phyloP scores from a whole-genome alignment of 805 yeast genomes.

The Nematodospora valgi region DNA sequence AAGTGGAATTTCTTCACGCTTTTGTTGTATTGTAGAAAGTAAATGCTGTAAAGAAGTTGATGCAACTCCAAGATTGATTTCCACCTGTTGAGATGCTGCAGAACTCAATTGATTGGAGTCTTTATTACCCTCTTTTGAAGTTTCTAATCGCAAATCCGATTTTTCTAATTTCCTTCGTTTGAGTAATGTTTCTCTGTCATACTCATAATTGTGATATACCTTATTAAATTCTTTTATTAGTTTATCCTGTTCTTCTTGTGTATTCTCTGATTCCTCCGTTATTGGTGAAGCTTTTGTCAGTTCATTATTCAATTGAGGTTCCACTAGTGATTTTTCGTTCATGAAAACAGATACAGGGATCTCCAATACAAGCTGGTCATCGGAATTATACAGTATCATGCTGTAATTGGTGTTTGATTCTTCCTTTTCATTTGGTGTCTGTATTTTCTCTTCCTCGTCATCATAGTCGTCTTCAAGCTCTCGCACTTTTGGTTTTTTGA shows the following conservation, averaged over 20 bases:
- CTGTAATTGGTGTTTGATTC: constrained; percentile 13
- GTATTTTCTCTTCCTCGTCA: constrained; percentile 23
- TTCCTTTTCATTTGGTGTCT: constrained; percentile 29
- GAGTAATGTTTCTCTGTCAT: constrained; percentile 69
- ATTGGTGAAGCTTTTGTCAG: not conserved
- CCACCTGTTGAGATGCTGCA: constrained; percentile 16
- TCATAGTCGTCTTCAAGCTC: constrained; percentile 23
- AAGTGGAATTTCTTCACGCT: constrained; percentile 69
- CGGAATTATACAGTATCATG: constrained; percentile 19
- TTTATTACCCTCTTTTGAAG: constrained; percentile 13
- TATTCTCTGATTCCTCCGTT: constrained; percentile 7
- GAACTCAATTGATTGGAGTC: too few relatives aligned
- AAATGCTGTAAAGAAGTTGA: constrained; percentile 65
- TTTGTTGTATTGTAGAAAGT: constrained; percentile 70
- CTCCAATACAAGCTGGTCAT: constrained; percentile 28
- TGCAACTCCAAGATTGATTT: constrained; percentile 34
- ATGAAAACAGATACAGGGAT: constrained; percentile 29
- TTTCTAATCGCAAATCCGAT: constrained; percentile 66
- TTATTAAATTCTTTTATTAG: constrained; percentile 64
- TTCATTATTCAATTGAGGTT: not conserved
- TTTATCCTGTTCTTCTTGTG: constrained; percentile 37
- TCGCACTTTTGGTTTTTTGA: constrained; percentile 8
- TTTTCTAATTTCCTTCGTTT: constrained; percentile 77
- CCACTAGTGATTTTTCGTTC: not conserved
- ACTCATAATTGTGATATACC: constrained; percentile 72